A percentile compares a stretch with the other conserved stretches of the same genome.
phyloP scores from a whole-genome alignment of 148 eudicot genomes.

The Rhododendron griersonianum region DNA sequence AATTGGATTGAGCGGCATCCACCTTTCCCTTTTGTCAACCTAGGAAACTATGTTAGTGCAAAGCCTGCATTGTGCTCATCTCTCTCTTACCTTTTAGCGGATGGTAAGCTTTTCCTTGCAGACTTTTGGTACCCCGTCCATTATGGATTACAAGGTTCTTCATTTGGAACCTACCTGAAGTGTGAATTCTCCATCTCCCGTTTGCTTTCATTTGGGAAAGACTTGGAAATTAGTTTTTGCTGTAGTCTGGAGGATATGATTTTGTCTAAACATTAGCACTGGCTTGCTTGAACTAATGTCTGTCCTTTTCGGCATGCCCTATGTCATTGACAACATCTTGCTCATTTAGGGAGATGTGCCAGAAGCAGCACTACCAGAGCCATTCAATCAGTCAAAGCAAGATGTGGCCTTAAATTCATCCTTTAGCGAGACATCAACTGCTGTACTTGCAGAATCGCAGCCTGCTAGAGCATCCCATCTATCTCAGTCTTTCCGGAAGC shows the following conservation, averaged over 20 bases:
- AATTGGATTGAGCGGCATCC: too few species aligned
- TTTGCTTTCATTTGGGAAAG: neutral
- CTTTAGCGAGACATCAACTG: slow-evolving; percentile 1
- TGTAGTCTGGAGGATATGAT: neutral
- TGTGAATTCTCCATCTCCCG: neutral
- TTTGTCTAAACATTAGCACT: neutral
- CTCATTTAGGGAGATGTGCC: slow-evolving; percentile 64
- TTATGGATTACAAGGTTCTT: too few species aligned
- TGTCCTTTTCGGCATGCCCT: neutral
- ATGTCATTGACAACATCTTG: neutral
- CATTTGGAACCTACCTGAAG: neutral
- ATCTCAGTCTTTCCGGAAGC: slow-evolving; percentile 46
- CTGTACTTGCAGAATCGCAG: neutral
- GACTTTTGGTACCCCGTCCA: too few species aligned
- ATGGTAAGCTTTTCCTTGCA: too few species aligned
- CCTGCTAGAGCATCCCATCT: slow-evolving; percentile 41
- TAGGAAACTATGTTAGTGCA: too few species aligned
- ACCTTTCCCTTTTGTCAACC: too few species aligned
- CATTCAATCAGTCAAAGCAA: slow-evolving; percentile 39
- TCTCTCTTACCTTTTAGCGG: too few species aligned
- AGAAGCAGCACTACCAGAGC: slow-evolving; percentile 60
- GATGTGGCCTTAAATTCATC: slow-evolving; percentile 12
- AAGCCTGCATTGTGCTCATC: too few species aligned
- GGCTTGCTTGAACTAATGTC: neutral
- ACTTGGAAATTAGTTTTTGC: neutral